A percentile compares a stretch with the other conserved stretches of the same genome.
These are phyloP conservation scores for Begonia peltatifolia DNA, from an alignment of 306 rosid genomes.

Conservation along the genomic window DNA sequence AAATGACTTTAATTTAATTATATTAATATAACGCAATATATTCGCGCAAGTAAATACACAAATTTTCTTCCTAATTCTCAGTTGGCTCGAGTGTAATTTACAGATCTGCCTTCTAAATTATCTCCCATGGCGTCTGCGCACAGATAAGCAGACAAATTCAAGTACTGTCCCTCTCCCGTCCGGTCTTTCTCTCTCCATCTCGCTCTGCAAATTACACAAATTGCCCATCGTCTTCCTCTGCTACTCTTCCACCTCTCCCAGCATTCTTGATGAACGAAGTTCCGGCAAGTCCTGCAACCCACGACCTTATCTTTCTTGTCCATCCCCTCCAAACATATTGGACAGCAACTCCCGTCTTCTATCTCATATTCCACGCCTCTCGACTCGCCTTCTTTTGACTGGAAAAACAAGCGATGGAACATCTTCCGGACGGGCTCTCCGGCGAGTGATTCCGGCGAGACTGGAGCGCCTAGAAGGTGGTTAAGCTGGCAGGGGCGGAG, in stretches of 20 bases:
- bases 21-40: too few species aligned
- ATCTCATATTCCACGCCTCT: conserved; percentile 8
- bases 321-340: conserved; percentile 77
- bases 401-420: conserved; percentile 44
- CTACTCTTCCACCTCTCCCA: conserved; percentile 62
- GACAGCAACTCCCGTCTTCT: conserved; percentile 55
- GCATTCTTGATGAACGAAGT: conserved; percentile 71
- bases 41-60: too few species aligned
- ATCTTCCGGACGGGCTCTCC: conserved; percentile 27
- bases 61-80: too few species aligned
- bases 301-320: conserved; percentile 40
- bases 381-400: conserved; percentile 2
- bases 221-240: conserved; percentile 37
- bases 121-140: conserved; percentile 15
- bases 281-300: conserved; percentile 56
- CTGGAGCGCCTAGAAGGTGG: conserved; percentile 27
- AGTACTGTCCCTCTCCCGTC: conserved; percentile 33
- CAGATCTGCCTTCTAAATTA: neutral
- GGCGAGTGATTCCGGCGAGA: conserved; percentile 39
- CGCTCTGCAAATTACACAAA: conserved; percentile 84
- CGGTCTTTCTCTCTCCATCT: conserved; percentile 38
- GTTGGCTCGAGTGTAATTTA: too few species aligned
- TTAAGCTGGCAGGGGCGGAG: conserved; percentile 47
- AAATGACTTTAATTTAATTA: too few species aligned
- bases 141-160: conserved; percentile 59